Conservation (phyloP, 768 basidiomycete species). For the Boletales sp. region DNA sequence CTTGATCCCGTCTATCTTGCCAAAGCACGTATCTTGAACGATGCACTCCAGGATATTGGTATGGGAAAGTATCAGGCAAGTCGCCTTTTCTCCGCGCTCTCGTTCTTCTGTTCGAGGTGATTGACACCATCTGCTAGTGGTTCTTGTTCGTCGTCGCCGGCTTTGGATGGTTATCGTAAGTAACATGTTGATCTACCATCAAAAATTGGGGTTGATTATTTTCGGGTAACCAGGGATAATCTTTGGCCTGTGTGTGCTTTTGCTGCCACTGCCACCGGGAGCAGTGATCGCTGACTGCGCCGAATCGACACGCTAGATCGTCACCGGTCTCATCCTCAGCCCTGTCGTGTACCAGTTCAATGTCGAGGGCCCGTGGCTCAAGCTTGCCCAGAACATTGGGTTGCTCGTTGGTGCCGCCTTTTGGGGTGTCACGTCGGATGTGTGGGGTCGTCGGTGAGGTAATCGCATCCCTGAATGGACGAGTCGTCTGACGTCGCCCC, state of each 20-base stretch:
- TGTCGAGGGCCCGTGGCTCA: conserved; percentile 57
- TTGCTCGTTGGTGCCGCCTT: conserved; percentile 65
- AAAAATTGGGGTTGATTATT: neutral
- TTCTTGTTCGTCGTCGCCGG: conserved; percentile 62
- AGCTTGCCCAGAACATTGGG: conserved; percentile 69
- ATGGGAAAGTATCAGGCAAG: conserved; percentile 67
- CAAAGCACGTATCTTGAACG: conserved; percentile 55
- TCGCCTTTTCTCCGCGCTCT: neutral
- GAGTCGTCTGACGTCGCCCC: conserved; percentile 6
- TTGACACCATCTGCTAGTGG: conserved; percentile 39
- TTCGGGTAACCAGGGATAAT: conserved; percentile 47
- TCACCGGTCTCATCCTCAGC: conserved; percentile 61
- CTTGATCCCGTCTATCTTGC: conserved; percentile 58
- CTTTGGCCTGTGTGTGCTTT: conserved; percentile 60
- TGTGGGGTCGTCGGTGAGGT: conserved; percentile 64
- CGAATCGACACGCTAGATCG: conserved; percentile 38
- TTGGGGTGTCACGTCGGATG: conserved; percentile 65
- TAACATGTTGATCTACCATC: conserved; percentile 1
- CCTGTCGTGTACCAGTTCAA: conserved; percentile 65
- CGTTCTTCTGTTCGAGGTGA: neutral
- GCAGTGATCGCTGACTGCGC: neutral
- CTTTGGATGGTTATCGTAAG: conserved; percentile 76
- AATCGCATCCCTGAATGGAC: neutral
- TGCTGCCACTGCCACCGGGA: no score
- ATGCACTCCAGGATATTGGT: conserved; percentile 62